A percentile compares a stretch with the other conserved stretches of the same genome.
These are phyloP conservation scores for Eragrostis curvula DNA, from an alignment of 176 grass and related monocot genomes.

Conservation along the genomic window DNA sequence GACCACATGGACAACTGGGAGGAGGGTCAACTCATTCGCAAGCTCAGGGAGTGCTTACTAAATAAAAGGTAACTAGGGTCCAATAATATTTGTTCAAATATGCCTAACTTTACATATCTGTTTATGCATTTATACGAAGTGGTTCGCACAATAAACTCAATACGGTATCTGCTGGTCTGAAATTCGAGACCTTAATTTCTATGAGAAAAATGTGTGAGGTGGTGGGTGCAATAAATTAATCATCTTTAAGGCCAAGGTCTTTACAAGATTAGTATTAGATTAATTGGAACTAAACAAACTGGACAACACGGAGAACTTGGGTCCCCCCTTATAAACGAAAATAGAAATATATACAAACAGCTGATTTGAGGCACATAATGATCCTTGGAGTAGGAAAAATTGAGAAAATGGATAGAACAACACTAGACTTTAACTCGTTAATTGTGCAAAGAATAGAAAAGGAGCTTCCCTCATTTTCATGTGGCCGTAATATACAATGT, in stretches of 20 bases:
- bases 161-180: neutral
- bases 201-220: neutral
- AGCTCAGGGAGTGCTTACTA: conserved; percentile 21
- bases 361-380: neutral
- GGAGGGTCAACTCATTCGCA: conserved; percentile 32
- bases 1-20: neutral
- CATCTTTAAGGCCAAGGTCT: too few relatives aligned
- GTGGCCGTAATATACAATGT: too few relatives aligned
- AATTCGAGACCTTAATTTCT: neutral
- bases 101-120: neutral
- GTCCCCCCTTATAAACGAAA: neutral
- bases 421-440: too few relatives aligned
- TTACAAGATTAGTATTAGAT: neutral
- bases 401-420: too few relatives aligned
- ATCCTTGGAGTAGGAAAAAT: neutral
- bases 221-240: neutral
- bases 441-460: too few relatives aligned
- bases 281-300: neutral
- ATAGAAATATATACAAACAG: neutral
- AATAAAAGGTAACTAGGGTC: neutral
- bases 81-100: neutral
- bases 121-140: neutral
- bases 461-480: too few relatives aligned
- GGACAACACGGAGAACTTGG: neutral
- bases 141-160: neutral